A percentile compares a stretch with the other conserved stretches of the same genome.
These are phyloP conservation scores for Corchorus olitorius DNA, from an alignment of 345 rosid genomes.

Conservation along the genomic window DNA sequence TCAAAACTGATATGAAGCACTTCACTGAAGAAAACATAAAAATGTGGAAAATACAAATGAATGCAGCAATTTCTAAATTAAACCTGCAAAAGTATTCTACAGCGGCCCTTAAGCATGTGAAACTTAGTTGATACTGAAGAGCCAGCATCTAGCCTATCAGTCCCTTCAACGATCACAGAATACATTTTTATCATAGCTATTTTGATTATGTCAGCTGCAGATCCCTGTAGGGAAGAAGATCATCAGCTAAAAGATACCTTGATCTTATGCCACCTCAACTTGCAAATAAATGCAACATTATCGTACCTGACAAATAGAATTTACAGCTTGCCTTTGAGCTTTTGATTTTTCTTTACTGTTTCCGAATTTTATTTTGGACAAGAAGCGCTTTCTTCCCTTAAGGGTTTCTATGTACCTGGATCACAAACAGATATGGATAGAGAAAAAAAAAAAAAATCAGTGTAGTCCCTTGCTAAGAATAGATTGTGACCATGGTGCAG, in stretches of 20 bases:
- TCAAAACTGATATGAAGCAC: not conserved
- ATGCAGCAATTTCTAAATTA: constrained; percentile 7
- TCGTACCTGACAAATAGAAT: constrained; percentile 92
- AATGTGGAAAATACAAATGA: not conserved
- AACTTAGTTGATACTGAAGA: constrained; percentile 47
- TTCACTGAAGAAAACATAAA: not conserved
- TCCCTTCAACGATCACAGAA: constrained; percentile 55
- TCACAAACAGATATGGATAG: constrained; percentile 9
- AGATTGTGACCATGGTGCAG: not conserved
- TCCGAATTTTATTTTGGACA: constrained; percentile 91
- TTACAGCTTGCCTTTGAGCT: constrained; percentile 98
- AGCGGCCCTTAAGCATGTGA: constrained; percentile 67
- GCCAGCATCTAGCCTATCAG: constrained; percentile 38
- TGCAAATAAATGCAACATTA: constrained; percentile 10
- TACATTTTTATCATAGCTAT: constrained; percentile 86
- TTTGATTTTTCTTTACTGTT: constrained; percentile 74
- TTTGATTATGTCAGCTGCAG: constrained; percentile 97
- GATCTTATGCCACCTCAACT: not conserved
- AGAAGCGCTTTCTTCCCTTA: constrained; percentile 89
- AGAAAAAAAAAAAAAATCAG: not conserved
- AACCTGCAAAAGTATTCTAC: constrained; percentile 93
- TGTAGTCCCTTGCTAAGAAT: not conserved
- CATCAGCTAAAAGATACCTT: constrained; percentile 22
- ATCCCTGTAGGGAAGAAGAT: constrained; percentile 57
- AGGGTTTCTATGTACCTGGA: constrained; percentile 87